Base-by-base conservation (phyloP, 345 rosid species). In the Linum lewisii region DNA sequence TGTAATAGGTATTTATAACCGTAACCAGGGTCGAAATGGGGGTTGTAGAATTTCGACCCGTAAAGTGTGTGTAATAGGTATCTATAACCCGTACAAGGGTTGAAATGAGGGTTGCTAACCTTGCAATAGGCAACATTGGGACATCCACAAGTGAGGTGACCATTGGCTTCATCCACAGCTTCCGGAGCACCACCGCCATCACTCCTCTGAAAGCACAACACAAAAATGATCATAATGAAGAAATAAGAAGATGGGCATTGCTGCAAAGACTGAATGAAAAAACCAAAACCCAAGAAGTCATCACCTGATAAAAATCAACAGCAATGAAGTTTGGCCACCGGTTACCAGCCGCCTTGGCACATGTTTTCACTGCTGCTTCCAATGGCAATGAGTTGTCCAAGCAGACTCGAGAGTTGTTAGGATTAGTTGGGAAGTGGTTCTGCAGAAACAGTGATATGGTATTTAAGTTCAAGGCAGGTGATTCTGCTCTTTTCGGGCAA, bases 261-360 rank as follows among this genome's bases (percentile, higher is more conserved):
- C 6, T 26, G 32, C n/a, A n/a, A n/a, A n/a, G n/a, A n/a, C n/a
- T n/a, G n/a, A n/a, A 29, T 3, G 34, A 29, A 29, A 8, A 29
- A 29, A 24, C 32, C 21, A 50, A 38, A 49, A 10, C 51, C 42
- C 53, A 20, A 11, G 21, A 51, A 36, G 42, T 1, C 4, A 55
- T 4, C 64, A 93, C 99, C 99, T 85, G 82, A 70, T 93, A 93
- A 71, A 70, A 87, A 66, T 87, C 99, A 21, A 93, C 97, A 0
- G 99, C 84, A 2, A 93, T 89, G 88, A 89, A 93, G 83, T 93
- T 93, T 38, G 97, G 97, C 99, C 99, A 93, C 36, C 99, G 76
- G 63, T 84, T 76, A 16, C 90, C 90, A 25, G 92, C 77, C 51
- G 88, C 95, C 69, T 75, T 72, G 14, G 77, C 75, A 66, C 99